phyloP scores from a whole-genome alignment of 2,329 filamentous ascomycete species.

The Anisogramma anomala region DNA sequence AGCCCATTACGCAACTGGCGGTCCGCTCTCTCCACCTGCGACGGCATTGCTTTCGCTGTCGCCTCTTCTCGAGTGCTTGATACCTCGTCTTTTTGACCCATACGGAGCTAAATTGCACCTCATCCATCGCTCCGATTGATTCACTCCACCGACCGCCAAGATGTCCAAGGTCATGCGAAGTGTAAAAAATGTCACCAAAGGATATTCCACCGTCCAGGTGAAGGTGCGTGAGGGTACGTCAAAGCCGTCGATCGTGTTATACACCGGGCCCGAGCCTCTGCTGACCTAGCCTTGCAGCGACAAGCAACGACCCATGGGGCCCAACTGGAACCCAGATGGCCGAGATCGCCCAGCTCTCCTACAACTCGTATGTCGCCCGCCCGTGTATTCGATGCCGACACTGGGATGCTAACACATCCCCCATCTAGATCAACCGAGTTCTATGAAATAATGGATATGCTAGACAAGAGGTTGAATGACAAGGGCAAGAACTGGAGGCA shows the following conservation, averaged over 20 bases:
- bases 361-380: conserved; percentile 66
- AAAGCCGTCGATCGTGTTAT: too few species aligned
- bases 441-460: conserved; percentile 99
- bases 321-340: conserved; percentile 97
- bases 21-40: conserved; percentile 5
- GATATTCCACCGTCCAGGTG: conserved; percentile 90
- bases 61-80: background rate
- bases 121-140: background rate
- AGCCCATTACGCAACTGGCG: conserved; percentile 3
- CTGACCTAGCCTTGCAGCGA: conserved; percentile 51
- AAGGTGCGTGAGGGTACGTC: conserved; percentile 91
- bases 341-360: conserved; percentile 95
- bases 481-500: conserved; percentile 99
- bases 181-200: conserved; percentile 99
- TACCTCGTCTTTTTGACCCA: background rate
- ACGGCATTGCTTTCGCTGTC: conserved; percentile 1
- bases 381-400: background rate
- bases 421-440: conserved; percentile 74
- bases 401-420: conserved; percentile 3
- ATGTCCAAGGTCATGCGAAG: conserved; percentile 98
- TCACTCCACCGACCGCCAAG: conserved; percentile 23
- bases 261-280: too few species aligned
- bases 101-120: background rate
- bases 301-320: conserved; percentile 97
- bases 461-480: conserved; percentile 96